Base-by-base conservation (phyloP, 106 monocot genomes). In the Apostasia ramifera region DNA sequence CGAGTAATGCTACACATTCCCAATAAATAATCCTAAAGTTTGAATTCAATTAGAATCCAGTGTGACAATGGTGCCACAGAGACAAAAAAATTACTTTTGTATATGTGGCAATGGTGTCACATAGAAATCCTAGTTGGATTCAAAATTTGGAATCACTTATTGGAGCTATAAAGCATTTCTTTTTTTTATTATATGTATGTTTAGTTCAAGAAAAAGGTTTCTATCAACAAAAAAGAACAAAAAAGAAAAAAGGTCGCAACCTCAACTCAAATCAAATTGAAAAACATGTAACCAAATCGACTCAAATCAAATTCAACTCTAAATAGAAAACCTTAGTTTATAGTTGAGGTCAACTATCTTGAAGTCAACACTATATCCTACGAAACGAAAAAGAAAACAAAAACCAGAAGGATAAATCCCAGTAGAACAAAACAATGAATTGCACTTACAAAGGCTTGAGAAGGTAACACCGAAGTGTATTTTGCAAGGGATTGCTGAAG, bases 401-500 rank as follows among this genome's bases (percentile, higher is more conserved):
- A 63, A 54, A 39, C n/a, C 6, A 40, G 12, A 58, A 57, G 26
- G 26, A 26, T 26, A 26, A 26, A 26, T 26, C 26, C 26, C 8
- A 44, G 38, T 39, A 45, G 3, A 41, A 37, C 8, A 9, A 14
- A 5, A 14, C 39, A 44, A 13, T 45, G 5, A 12, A 55, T 38
- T 63, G 56, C 6, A 70, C 85, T 76, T 88, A 88, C 94, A 79
- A 78, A 59, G 57, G 69, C 73, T 50, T 58, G 70, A 76, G 42
- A 68, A 56, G 81, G 55, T 8, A 74, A 74, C 50, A 67, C 5
- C 37, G 67, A 43, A 5, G 60, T 56, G 70, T 74, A 81, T 82
- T 69, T 80, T 52, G 43, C 68, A 73, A 88, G 49, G 13, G 71
- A 81, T 55, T 73, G 50, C n/a, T 42, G 45, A 70, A 91, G 77